Evolutionary conservation across 2,329 filamentous ascomycete genomes (phyloP).

Genomic region (Ceratocystis lukuohia): DNA sequence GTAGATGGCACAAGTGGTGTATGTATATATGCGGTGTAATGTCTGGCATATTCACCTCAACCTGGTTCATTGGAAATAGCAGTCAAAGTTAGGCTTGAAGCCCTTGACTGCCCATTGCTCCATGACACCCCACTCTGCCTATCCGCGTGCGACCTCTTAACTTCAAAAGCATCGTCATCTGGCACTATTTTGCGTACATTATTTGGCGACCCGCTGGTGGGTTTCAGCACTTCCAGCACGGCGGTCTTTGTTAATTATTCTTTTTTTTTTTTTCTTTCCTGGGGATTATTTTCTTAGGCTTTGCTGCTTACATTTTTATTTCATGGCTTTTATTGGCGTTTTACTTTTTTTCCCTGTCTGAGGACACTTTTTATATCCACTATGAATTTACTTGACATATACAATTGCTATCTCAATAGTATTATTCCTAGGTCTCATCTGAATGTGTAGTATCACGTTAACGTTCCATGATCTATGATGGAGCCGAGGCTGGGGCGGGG

Average conservation of each 20-base stretch:
- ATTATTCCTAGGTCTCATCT: too few relatives aligned
- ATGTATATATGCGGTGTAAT: neutral
- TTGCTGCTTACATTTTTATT: neutral
- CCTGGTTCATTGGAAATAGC: neutral
- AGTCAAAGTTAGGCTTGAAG: neutral
- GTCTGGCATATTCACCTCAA: neutral
- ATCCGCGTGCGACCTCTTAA: neutral
- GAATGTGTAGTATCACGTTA: neutral
- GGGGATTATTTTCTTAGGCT: neutral
- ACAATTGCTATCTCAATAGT: neutral
- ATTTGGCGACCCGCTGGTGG: neutral
- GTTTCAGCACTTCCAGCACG: neutral
- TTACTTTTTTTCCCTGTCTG: neutral
- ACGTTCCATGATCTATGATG: neutral
- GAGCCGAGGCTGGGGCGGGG: neutral
- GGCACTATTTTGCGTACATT: neutral
- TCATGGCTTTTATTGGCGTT: neutral
- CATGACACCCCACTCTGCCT: neutral
- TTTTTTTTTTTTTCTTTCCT: neutral
- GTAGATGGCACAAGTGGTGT: neutral
- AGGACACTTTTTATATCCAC: neutral
- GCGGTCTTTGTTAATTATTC: neutral
- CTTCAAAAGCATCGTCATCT: neutral
- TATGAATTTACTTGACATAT: conserved; percentile 5
- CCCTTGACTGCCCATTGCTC: neutral